A percentile compares a stretch with the other conserved stretches of the same genome.
Conservation (phyloP, 768 basidiomycete genomes). For the Sarcodon aspratus region DNA sequence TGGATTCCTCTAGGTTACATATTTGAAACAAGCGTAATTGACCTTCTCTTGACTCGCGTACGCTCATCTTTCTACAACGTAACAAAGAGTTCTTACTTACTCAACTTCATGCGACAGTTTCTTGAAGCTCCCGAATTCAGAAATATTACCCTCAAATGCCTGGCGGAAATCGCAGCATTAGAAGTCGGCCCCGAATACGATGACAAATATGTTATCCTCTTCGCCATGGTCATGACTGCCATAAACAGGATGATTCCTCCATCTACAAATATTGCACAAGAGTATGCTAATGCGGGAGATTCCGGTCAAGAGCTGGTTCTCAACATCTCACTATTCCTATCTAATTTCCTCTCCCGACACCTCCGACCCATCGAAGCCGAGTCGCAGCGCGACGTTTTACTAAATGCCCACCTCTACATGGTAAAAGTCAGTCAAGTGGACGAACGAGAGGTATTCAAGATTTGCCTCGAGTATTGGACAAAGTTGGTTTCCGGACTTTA, state of each 20-base stretch:
- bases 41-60: conserved; percentile 79
- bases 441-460: conserved; percentile 96
- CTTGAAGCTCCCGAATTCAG: conserved; percentile 91
- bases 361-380: conserved; percentile 82
- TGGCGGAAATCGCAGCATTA: conserved; percentile 87
- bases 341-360: conserved; percentile 87
- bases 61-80: conserved; percentile 17
- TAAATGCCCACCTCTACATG: conserved; percentile 94
- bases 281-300: conserved; percentile 77
- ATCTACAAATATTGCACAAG: conserved; percentile 81
- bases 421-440: conserved; percentile 94
- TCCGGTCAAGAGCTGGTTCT: conserved; percentile 90
- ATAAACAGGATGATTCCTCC: conserved; percentile 92
- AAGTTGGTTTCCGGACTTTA: conserved; percentile 93
- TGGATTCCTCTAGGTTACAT: conserved; percentile 98
- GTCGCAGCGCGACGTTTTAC: conserved; percentile 73
- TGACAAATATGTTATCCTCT: conserved; percentile 87
- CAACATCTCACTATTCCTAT: conserved; percentile 86
- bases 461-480: conserved; percentile 91
- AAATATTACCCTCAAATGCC: conserved; percentile 87
- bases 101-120: conserved; percentile 40
- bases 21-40: conserved; percentile 92
- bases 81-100: conserved; percentile 4
- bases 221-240: conserved; percentile 93
- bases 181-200: conserved; percentile 94